Conservation (phyloP, 495 filamentous ascomycete genomes). For the Poronia punctata region DNA sequence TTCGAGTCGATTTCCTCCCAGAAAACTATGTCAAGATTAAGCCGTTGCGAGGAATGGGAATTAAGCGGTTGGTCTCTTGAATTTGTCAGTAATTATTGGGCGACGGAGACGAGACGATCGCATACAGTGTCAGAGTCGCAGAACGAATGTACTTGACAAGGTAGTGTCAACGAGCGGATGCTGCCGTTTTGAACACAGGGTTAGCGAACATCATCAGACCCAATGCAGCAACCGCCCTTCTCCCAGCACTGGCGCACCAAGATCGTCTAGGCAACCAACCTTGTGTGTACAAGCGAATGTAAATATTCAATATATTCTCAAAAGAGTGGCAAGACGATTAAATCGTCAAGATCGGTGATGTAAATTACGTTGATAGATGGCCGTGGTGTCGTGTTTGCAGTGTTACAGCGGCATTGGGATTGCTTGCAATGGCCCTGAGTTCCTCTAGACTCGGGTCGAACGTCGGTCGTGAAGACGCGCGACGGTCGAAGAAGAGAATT, state of each 20-base stretch:
- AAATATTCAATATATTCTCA: constrained; percentile 9
- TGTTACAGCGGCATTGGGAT: constrained; percentile 13
- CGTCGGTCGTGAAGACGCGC: constrained; percentile 13
- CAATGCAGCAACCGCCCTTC: too few species aligned
- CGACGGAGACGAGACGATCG: constrained; percentile 16
- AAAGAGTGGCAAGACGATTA: constrained; percentile 13
- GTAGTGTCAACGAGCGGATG: constrained; percentile 51
- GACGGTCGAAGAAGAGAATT: constrained; percentile 11
- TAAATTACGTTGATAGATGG: constrained; percentile 6
- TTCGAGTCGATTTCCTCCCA: constrained; percentile 17
- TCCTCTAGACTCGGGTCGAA: constrained; percentile 11
- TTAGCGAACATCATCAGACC: constrained; percentile 12
- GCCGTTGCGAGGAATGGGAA: constrained; percentile 13
- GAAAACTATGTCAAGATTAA: constrained; percentile 2
- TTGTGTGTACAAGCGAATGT: constrained; percentile 9
- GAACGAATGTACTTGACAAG: constrained; percentile 63
- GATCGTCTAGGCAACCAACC: constrained; percentile 4
- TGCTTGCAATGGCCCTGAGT: constrained; percentile 4
- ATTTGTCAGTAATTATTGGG: constrained; percentile 20
- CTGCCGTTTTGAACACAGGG: constrained; percentile 17
- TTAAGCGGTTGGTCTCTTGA: constrained; percentile 16
- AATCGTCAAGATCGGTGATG: constrained; percentile 9
- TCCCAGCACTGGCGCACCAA: too few species aligned
- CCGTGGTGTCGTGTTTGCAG: constrained; percentile 6
- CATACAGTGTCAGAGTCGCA: constrained; percentile 45